Conservation (phyloP, 805 yeast genomes). For the Hanseniaspora pseudoguilliermondii region DNA sequence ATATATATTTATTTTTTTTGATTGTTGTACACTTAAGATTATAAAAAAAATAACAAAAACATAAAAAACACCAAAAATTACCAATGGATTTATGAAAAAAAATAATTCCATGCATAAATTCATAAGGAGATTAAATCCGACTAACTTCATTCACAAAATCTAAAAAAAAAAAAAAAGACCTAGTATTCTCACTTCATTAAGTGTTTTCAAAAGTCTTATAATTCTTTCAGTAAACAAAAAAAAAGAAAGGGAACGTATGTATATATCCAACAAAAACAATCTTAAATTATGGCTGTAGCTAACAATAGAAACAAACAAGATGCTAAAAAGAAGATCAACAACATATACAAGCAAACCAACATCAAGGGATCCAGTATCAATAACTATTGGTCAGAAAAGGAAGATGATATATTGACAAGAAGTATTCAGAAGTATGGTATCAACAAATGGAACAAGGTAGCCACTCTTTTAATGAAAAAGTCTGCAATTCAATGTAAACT, state of each 20-base stretch:
- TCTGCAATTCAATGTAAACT: conserved; percentile 87
- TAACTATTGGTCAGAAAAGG: conserved; percentile 57
- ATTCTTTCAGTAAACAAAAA: background rate
- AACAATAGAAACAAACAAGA: background rate
- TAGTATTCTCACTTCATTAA: no score
- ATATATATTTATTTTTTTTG: no score
- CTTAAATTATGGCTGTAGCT: background rate
- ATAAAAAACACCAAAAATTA: no score
- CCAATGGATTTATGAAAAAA: no score
- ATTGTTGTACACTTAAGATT: no score
- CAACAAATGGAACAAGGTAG: conserved; percentile 88
- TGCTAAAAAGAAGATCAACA: background rate
- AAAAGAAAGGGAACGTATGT: no score
- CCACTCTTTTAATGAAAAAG: conserved; percentile 72
- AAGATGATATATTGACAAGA: conserved; percentile 77
- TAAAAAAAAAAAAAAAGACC: no score
- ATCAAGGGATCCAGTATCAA: conserved; percentile 55
- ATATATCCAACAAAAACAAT: background rate
- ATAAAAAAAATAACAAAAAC: no score
- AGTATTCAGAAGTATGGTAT: conserved; percentile 89
- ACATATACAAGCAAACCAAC: conserved; percentile 5
- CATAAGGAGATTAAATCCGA: no score
- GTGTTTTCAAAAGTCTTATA: no score
- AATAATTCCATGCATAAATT: no score
- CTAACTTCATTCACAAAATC: no score